Evolutionary conservation across 352 stramenopile genomes (phyloP), one percentile per base, ranked within the genome.

Genomic region (Poterioochromonas sp.): DNA sequence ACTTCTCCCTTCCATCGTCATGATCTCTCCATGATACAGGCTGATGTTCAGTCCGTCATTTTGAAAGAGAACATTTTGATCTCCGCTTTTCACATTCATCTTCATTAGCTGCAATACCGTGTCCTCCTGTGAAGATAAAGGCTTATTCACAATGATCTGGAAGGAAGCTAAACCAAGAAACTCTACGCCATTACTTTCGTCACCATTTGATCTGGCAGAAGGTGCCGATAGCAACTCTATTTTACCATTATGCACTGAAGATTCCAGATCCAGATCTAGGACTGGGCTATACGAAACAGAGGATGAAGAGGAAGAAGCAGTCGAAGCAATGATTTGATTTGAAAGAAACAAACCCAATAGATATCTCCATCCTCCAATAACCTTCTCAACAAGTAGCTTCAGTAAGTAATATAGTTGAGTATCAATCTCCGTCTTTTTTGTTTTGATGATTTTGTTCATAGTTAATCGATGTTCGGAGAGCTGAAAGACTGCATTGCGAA

Each of bases 401-500:
- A n/a, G n/a, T n/a, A n/a, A n/a, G n/a, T n/a, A n/a, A 26, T 58
- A 58, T 40, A 68, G 12, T 5, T 15, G 5, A 32, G 8, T 8
- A 68, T 68, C 58, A 47, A 71, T 71, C 26, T 71, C 62, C 15
- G 8, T n/a, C 26, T 71, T 71, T 11, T 26, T 26, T 41, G 12
- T 29, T 44, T 71, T 71, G 34, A 71, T 71, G 8, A 71, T 41
- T 29, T 44, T 71, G 20, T 71, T 22, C 2, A 29, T 12, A 26
- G 62, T 71, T 47, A 71, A 47, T 47, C 62, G n/a, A 47, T 71
- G 62, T 44, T 44, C 34, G 5, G 11, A 26, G 8, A 53, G 8
- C 11, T 71, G 12, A 47, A 71, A 71, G 11, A 71, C 62, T 44
- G 29, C 62, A 71, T 71, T 11, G 12, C 15, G n/a, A 11, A 71